Percentiles rank a stretch among this genome's conserved stretches.
These are phyloP conservation scores for Cyanophora paradoxa DNA, from an alignment of 78 protist species.

Conservation along the genomic window DNA sequence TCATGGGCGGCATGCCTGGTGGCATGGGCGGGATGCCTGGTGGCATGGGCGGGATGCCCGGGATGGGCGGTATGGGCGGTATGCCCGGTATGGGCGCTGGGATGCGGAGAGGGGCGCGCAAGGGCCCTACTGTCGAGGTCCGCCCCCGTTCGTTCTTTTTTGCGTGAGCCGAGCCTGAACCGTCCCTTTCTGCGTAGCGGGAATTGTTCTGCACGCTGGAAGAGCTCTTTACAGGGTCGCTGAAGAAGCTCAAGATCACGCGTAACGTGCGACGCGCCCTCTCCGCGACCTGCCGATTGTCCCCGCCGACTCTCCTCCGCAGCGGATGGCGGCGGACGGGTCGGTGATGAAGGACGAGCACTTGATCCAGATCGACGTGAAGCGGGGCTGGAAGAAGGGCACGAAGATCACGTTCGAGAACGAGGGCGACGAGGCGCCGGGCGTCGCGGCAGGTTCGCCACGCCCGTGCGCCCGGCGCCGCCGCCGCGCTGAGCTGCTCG, in stretches of 20 bases:
- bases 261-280: no score
- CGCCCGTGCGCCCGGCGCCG: not conserved
- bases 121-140: not conserved
- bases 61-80: not conserved
- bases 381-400: constrained; percentile 67
- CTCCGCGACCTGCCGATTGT: no score
- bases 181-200: not conserved
- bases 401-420: constrained; percentile 56
- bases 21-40: not conserved
- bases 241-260: constrained; percentile 37
- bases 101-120: no score
- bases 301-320: no score
- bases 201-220: constrained; percentile 28
- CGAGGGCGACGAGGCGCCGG: constrained; percentile 39
- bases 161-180: not conserved
- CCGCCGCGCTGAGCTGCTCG: not conserved
- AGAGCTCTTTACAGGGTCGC: constrained; percentile 38
- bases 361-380: constrained; percentile 30
- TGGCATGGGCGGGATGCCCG: not conserved
- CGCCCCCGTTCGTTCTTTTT: not conserved
- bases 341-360: not conserved
- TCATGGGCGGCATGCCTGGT: not conserved
- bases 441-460: not conserved
- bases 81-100: not conserved
- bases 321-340: not conserved